A percentile compares a stretch with the other conserved stretches of the same genome.
These are phyloP conservation scores for Alternaria tenuissima DNA, from an alignment of 2,329 filamentous ascomycete species.

Conservation along the genomic window DNA sequence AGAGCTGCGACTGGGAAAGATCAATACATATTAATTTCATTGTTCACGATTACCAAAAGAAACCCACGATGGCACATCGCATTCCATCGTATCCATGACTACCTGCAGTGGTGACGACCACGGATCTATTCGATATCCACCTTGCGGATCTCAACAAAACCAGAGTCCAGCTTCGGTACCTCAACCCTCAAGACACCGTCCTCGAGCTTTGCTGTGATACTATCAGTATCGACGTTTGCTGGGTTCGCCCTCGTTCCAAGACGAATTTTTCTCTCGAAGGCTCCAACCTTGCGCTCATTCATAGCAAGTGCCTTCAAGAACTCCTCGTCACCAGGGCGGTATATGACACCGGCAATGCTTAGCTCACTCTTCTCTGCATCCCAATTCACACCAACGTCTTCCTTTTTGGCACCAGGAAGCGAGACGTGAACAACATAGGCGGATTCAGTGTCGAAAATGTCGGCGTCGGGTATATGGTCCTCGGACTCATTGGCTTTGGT, in stretches of 20 bases:
- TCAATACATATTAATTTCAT: background rate
- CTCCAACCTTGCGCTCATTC: conserved; percentile 74
- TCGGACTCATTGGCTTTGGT: conserved; percentile 25
- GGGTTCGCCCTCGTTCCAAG: conserved; percentile 64
- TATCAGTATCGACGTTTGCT: conserved; percentile 70
- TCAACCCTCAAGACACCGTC: conserved; percentile 79
- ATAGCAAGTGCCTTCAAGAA: conserved; percentile 68
- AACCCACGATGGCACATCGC: background rate
- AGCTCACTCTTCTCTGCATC: conserved; percentile 72
- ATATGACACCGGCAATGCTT: conserved; percentile 74
- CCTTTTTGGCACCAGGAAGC: conserved; percentile 79
- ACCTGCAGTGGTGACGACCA: background rate
- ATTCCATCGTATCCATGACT: background rate
- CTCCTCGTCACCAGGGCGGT: conserved; percentile 75
- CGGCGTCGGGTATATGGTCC: conserved; percentile 71
- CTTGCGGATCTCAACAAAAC: conserved; percentile 65
- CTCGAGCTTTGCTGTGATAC: conserved; percentile 78
- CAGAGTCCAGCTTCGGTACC: conserved; percentile 73
- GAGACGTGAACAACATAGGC: conserved; percentile 73
- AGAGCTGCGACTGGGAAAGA: background rate
- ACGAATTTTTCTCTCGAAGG: conserved; percentile 75
- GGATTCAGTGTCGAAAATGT: conserved; percentile 74
- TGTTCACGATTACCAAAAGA: background rate
- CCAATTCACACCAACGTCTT: conserved; percentile 80
- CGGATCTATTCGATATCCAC: conserved; percentile 58